A percentile compares a stretch with the other conserved stretches of the same genome.
phyloP scores from a whole-genome alignment of 805 yeast genomes.

The Saitoella complicata region DNA sequence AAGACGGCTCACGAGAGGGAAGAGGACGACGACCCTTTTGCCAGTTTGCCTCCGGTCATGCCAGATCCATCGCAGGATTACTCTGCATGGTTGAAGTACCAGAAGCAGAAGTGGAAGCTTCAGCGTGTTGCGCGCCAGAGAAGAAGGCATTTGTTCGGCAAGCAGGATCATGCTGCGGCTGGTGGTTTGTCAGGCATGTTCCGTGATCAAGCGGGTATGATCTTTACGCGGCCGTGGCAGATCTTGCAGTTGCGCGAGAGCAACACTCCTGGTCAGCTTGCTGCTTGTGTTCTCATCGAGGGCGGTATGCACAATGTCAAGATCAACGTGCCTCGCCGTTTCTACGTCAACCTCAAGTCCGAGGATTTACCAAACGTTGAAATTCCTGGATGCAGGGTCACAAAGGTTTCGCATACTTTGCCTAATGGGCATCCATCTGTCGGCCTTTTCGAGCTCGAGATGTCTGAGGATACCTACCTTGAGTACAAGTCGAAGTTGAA shows the following conservation, averaged over 20 bases:
- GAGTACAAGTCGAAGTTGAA: slow-evolving; percentile 42
- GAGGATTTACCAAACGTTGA: slow-evolving; percentile 26
- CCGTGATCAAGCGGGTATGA: slow-evolving; percentile 55
- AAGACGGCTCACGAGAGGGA: slow-evolving; percentile 12
- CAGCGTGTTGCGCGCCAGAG: slow-evolving; percentile 59
- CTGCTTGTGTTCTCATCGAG: slow-evolving; percentile 52
- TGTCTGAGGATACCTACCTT: slow-evolving; percentile 49
- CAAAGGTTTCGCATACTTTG: slow-evolving; percentile 40
- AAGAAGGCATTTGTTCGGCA: slow-evolving; percentile 67
- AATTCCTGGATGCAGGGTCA: slow-evolving; percentile 35
- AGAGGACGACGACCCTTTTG: slow-evolving; percentile 30
- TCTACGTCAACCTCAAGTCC: slow-evolving; percentile 51
- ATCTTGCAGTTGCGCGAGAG: slow-evolving; percentile 53
- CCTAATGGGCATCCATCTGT: slow-evolving; percentile 47
- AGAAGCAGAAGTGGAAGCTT: slow-evolving; percentile 74
- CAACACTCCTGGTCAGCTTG: slow-evolving; percentile 54
- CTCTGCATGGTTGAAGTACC: slow-evolving; percentile 40
- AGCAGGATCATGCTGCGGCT: slow-evolving; percentile 28
- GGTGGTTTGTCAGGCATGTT: slow-evolving; percentile 50
- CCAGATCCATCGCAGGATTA: slow-evolving; percentile 25
- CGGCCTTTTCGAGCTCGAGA: slow-evolving; percentile 41
- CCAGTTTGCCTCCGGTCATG: slow-evolving; percentile 21
- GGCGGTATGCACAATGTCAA: slow-evolving; percentile 58
- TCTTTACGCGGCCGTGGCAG: slow-evolving; percentile 71
- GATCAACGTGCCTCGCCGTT: slow-evolving; percentile 56